Evolutionary conservation across 768 basidiomycete genomes (phyloP).

Genomic region (Lactifluus subvellereus): DNA sequence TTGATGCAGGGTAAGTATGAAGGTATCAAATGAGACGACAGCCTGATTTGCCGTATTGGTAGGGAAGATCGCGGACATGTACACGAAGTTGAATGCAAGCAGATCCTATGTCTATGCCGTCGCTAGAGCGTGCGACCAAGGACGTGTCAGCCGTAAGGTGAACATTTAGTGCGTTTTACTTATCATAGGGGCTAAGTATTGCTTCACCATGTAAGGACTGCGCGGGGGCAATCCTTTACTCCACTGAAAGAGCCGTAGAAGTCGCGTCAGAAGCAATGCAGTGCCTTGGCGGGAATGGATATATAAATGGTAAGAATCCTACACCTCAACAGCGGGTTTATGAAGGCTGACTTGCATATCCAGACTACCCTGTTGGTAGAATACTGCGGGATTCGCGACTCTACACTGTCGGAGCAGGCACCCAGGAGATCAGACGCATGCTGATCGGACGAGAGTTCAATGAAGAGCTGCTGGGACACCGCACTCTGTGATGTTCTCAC

Average conservation of each 20-base stretch:
- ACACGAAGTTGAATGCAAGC: conserved; percentile 85
- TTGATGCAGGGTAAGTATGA: conserved; percentile 81
- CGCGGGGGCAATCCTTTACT: conserved; percentile 90
- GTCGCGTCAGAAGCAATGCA: conserved; percentile 91
- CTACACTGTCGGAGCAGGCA: conserved; percentile 95
- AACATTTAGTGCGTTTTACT: conserved; percentile 28
- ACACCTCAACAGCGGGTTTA: background rate
- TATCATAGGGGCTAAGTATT: background rate
- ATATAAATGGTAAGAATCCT: conserved; percentile 70
- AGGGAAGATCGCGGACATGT: conserved; percentile 91
- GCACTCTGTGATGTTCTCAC: background rate
- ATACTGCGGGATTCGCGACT: conserved; percentile 82
- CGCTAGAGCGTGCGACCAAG: conserved; percentile 79
- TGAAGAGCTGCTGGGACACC: conserved; percentile 40
- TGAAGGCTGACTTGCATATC: background rate
- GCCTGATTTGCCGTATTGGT: conserved; percentile 19
- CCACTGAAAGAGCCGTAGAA: conserved; percentile 87
- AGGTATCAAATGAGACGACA: conserved; percentile 6
- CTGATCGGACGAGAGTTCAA: conserved; percentile 93
- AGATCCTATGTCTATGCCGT: conserved; percentile 92
- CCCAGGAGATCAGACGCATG: conserved; percentile 93
- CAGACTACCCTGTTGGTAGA: conserved; percentile 83
- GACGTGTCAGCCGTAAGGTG: conserved; percentile 71
- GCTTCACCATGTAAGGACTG: conserved; percentile 62
- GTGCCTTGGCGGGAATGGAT: conserved; percentile 91